Evolutionary conservation across 768 basidiomycete genomes (phyloP), one percentile per base, ranked within the genome.

Genomic region (Amanita brunnescens): DNA sequence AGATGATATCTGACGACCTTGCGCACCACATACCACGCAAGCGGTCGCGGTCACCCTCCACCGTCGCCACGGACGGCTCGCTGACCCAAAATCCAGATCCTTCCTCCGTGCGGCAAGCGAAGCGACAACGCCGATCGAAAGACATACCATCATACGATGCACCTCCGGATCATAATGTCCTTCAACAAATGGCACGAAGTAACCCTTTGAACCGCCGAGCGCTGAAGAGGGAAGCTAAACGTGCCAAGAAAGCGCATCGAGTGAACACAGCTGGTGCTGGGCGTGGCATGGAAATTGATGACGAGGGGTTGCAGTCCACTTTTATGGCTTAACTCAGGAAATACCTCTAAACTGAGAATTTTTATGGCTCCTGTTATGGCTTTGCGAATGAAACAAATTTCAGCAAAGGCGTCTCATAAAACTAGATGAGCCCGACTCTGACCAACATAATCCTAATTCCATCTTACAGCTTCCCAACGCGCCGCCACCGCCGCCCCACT

Each of bases 141-240:
- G 77, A 79, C 37, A 57, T 80, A 10, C 76, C 76, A 6, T 64
- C 68, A 6, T 80, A 82, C 55, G 75, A 85, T 51, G 70, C 72
- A 5, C 71, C 65, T 0, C 73, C 75, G 3, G 75, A 78, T 34
- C 65, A 64, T 6, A 67, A 79, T 53, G 74, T 75, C 23, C 59
- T 72, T 20, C 54, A 62, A 39, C 66, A 64, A 53, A 78, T 81
- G 75, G 74, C 73, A 10, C 60, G 62, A 53, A 68, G 75, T 50
- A 85, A 85, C 61, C 83, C 85, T 12, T 56, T 88, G 54, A 79
- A 72, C 50, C 67, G 85, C 54, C 74, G 70, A 58, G 67, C 72
- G 56, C 57, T 87, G 58, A 87, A 86, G 68, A 75, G 68, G 60
- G 83, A 81, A 40, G 76, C 78, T 43, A 88, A 86, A 70, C 70